Evolutionary conservation across 2,329 filamentous ascomycete species (phyloP).

Genomic region (Coniochaeta prunicola): DNA sequence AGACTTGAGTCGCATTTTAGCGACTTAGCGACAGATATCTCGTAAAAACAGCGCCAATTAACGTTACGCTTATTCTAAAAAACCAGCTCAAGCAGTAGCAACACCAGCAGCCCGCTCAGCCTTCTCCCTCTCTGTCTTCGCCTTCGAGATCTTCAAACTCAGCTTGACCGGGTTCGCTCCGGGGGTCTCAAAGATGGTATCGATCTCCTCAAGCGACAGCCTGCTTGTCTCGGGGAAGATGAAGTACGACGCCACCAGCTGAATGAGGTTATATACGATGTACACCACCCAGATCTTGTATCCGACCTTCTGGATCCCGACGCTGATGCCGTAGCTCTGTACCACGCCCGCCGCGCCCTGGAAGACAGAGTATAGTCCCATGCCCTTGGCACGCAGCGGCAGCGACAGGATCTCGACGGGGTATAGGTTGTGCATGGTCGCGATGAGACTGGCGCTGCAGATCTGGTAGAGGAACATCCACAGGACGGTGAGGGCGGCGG

Average conservation of each 20-base stretch:
- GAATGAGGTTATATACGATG: constrained; percentile 39
- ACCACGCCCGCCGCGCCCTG: constrained; percentile 34
- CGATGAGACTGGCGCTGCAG: constrained; percentile 34
- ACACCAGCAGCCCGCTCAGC: constrained; percentile 1
- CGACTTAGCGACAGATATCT: not conserved
- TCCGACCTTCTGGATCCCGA: constrained; percentile 36
- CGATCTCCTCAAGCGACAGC: constrained; percentile 47
- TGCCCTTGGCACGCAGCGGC: constrained; percentile 34
- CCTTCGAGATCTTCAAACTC: constrained; percentile 11
- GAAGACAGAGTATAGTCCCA: constrained; percentile 36
- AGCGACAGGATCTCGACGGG: constrained; percentile 35
- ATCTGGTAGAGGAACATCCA: constrained; percentile 42
- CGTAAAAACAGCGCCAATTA: too few species aligned
- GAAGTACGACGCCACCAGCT: constrained; percentile 38
- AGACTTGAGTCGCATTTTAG: too few species aligned
- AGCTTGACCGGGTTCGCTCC: constrained; percentile 11
- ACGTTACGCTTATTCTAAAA: not conserved
- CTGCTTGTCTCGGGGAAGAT: constrained; percentile 45
- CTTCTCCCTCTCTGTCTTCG: constrained; percentile 10
- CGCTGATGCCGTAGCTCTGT: constrained; percentile 37
- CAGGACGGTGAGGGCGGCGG: constrained; percentile 32
- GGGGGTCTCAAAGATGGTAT: constrained; percentile 42
- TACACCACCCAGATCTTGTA: constrained; percentile 46
- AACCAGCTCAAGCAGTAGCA: not conserved
- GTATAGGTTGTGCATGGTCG: constrained; percentile 40